Conservation (phyloP, 2,329 filamentous ascomycete species). For the Claviceps sp. region DNA sequence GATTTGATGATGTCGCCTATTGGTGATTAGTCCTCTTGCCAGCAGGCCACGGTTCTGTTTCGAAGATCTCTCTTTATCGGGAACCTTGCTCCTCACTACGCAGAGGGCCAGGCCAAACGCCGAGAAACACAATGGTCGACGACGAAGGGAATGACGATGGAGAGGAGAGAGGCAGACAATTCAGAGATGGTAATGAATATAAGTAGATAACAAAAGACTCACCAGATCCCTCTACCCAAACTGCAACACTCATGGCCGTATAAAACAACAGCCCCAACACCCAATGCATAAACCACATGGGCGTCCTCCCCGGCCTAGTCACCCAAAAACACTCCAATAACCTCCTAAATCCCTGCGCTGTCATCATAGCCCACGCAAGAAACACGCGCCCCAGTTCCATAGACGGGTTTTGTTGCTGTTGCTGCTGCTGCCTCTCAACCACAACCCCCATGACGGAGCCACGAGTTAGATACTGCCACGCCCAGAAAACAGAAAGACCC, state of each 20-base stretch:
- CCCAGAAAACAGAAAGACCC: conserved; percentile 61
- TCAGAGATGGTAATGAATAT: too few relatives aligned
- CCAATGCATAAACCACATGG: conserved; percentile 83
- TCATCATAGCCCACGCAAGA: conserved; percentile 59
- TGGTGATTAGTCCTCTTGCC: neutral
- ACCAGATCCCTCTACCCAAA: conserved; percentile 79
- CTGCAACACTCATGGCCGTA: conserved; percentile 52
- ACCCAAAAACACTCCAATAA: conserved; percentile 61
- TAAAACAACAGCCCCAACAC: conserved; percentile 69
- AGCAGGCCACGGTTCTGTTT: too few relatives aligned
- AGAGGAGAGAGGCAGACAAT: neutral
- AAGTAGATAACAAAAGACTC: conserved; percentile 16
- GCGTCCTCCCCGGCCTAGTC: conserved; percentile 47
- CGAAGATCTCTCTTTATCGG: too few relatives aligned
- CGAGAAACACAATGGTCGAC: neutral
- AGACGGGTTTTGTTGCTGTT: conserved; percentile 3
- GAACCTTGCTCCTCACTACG: neutral
- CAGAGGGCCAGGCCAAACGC: neutral
- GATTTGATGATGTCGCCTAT: conserved; percentile 21
- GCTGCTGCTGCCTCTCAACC: conserved; percentile 22
- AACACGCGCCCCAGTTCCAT: conserved; percentile 50
- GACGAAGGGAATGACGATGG: neutral
- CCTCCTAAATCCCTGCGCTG: conserved; percentile 60
- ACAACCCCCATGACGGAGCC: conserved; percentile 40
- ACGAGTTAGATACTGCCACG: conserved; percentile 41